Base-by-base conservation (phyloP, 2,329 filamentous ascomycete species). In the Pseudogymnoascus sp. region DNA sequence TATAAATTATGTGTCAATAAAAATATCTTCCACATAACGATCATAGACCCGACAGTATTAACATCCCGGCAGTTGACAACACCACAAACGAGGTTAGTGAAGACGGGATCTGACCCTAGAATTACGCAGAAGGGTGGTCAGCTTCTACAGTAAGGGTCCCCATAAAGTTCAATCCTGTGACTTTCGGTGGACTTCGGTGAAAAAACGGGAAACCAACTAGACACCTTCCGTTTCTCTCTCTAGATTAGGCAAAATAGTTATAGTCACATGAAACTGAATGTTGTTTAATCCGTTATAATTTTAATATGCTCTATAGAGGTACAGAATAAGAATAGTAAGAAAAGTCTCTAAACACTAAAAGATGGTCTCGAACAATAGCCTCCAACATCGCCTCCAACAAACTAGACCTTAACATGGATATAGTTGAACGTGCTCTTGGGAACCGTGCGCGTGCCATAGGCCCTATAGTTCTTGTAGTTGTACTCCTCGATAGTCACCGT, bases 401-500 rank as follows among this genome's bases (percentile, higher is more conserved):
- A n/a, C 23, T 53, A 53, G 25, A 53, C 46, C 46, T 53, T 64
- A 3, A 64, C 18, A 9, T 64, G 63, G 16, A 64, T 64, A 42
- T 64, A 64, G 25, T 64, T 64, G 40, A 64, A 64, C 8, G 3
- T 38, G 4, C 28, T n/a, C 62, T 60, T 64, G 9, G 25, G 36
- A 28, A 64, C 63, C 5, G 61, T 64, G 34, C 63, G 21, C 1
- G 34, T 40, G 1, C 63, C 42, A 18, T 64, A 64, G 5, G 43
- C 42, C 40, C 18, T n/a, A 5, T 21, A 18, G 11, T 12, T 21
- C 18, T 28, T 49, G 18, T 28, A 64, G 60, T 65, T 65, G 36
- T 65, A 64, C 49, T 65, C 62, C 63, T 65, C 63, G 9, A 64
- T 28, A 7, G 49, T 63, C 12, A 64, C 62, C 6, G n/a, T 23